Evolutionary conservation across 2,329 filamentous ascomycete genomes (phyloP).

Genomic region (Hymenoscyphus infarciens): DNA sequence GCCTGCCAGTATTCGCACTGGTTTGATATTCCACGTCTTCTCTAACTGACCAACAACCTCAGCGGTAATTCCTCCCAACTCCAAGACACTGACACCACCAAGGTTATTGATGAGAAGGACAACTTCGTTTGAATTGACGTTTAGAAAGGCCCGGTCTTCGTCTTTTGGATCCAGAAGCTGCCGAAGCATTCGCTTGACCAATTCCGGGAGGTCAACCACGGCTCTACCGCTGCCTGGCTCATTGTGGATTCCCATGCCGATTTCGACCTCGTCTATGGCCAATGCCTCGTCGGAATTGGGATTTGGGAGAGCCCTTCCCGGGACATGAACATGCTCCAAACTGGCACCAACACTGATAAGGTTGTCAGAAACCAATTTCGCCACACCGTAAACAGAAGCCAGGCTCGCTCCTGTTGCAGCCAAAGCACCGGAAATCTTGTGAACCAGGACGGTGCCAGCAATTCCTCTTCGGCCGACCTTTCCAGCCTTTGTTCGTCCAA

Average conservation of each 20-base stretch:
- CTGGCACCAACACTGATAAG: constrained; percentile 82
- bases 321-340: constrained; percentile 88
- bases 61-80: constrained; percentile 64
- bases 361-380: constrained; percentile 68
- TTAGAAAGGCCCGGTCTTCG: constrained; percentile 59
- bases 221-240: constrained; percentile 53
- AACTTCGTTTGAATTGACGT: constrained; percentile 56
- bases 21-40: constrained; percentile 55
- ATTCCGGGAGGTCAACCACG: constrained; percentile 45
- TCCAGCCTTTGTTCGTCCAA: constrained; percentile 76
- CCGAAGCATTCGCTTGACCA: constrained; percentile 59
- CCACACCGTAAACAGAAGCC: constrained; percentile 68
- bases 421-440: constrained; percentile 83
- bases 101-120: constrained; percentile 68
- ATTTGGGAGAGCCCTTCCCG: constrained; percentile 61
- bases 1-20: constrained; percentile 58
- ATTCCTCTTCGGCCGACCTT: constrained; percentile 91
- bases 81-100: constrained; percentile 63
- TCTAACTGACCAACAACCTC: constrained; percentile 61
- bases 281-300: constrained; percentile 53
- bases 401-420: constrained; percentile 67
- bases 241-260: constrained; percentile 73
- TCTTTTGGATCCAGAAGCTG: constrained; percentile 62
- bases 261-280: constrained; percentile 53
- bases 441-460: constrained; percentile 85